phyloP scores from a whole-genome alignment of 2,329 filamentous ascomycete species.

The Fusarium sp. region DNA sequence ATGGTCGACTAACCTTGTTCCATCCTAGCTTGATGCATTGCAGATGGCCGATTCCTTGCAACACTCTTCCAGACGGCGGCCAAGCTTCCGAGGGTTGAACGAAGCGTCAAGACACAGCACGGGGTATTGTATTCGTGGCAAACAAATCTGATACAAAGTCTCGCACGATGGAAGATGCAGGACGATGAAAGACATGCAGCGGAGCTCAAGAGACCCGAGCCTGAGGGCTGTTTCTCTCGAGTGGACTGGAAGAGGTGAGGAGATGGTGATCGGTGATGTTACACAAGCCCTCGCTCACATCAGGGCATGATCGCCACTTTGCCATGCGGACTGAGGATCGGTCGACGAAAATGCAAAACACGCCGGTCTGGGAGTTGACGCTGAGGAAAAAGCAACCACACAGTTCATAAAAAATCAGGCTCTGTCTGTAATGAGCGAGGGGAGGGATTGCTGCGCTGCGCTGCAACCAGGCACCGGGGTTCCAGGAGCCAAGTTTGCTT shows the following conservation, averaged over 20 bases:
- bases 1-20: slow-evolving; percentile 14
- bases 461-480: slow-evolving; percentile 13
- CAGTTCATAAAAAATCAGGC: background rate
- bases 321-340: slow-evolving; percentile 13
- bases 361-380: slow-evolving; percentile 4
- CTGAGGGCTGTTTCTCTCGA: slow-evolving; percentile 4
- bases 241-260: background rate
- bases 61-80: slow-evolving; percentile 8
- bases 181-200: slow-evolving; percentile 22
- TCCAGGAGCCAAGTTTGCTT: slow-evolving; percentile 40
- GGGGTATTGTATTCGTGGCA: slow-evolving; percentile 2
- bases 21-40: slow-evolving; percentile 15
- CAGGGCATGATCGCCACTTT: slow-evolving; percentile 26
- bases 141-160: slow-evolving; percentile 10
- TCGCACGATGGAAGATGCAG: background rate
- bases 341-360: slow-evolving; percentile 13
- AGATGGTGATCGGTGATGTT: slow-evolving; percentile 20
- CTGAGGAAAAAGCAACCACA: slow-evolving; percentile 10
- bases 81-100: slow-evolving; percentile 12
- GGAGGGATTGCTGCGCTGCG: slow-evolving; percentile 2
- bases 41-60: slow-evolving; percentile 22
- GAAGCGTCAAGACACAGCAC: slow-evolving; percentile 5
- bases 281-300: slow-evolving; percentile 28
- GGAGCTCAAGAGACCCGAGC: slow-evolving; percentile 10
- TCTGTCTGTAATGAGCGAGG: background rate